Conservation (phyloP, 805 yeast species). For the Saturnispora besseyi region DNA sequence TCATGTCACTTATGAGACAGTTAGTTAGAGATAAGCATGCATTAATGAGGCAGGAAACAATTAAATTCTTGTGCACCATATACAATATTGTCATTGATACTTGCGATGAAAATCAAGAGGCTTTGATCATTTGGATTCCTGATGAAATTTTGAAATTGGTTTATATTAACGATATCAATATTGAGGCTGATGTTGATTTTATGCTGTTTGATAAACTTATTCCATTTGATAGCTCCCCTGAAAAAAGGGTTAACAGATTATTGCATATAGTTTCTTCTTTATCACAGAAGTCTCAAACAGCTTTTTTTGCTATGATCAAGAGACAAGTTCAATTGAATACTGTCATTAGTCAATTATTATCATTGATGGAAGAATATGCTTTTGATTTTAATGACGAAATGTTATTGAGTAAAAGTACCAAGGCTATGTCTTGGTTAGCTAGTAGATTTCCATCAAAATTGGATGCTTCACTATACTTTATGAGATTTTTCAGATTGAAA, state of each 20-base stretch:
- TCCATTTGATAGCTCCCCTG: slow-evolving; percentile 39
- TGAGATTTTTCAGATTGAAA: slow-evolving; percentile 43
- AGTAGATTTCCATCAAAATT: slow-evolving; percentile 43
- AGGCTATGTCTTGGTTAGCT: slow-evolving; percentile 54
- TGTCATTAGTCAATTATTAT: slow-evolving; percentile 42
- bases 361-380: slow-evolving; percentile 38
- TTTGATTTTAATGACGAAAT: slow-evolving; percentile 21
- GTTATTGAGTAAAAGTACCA: slow-evolving; percentile 34
- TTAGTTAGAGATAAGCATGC: slow-evolving; percentile 63
- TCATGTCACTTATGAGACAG: slow-evolving; percentile 48
- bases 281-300: slow-evolving; percentile 47
- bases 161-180: slow-evolving; percentile 62
- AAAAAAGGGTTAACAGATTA: slow-evolving; percentile 44
- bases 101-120: slow-evolving; percentile 20
- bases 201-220: slow-evolving; percentile 51
- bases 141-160: slow-evolving; percentile 52
- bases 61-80: slow-evolving; percentile 44
- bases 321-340: slow-evolving; percentile 56
- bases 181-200: slow-evolving; percentile 58
- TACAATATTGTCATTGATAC: slow-evolving; percentile 38
- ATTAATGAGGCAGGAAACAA: slow-evolving; percentile 53
- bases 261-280: slow-evolving; percentile 40
- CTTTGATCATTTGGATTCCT: slow-evolving; percentile 46
- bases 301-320: slow-evolving; percentile 60
- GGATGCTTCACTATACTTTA: slow-evolving; percentile 42